Percentiles rank a stretch among this genome's conserved stretches.
Evolutionary conservation across 352 stramenopile species (phyloP).

Genomic region (Phytopythium cucurbitacearum): DNA sequence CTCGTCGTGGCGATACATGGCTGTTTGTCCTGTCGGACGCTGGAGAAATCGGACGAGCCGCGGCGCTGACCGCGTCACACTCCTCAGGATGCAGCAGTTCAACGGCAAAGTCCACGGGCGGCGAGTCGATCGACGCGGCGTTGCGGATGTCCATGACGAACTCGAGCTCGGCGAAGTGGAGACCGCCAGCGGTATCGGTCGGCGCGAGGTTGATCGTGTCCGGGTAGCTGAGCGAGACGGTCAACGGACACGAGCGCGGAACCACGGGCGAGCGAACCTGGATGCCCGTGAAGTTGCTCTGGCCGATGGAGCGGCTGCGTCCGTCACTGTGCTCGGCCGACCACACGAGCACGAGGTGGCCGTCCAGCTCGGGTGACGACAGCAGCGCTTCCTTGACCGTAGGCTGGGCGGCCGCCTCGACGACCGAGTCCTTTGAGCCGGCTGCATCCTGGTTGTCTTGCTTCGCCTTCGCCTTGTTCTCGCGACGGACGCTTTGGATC

Average conservation of each 20-base stretch:
- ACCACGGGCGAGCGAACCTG: slow-evolving; percentile 48
- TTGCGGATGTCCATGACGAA: slow-evolving; percentile 79
- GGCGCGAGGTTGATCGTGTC: slow-evolving; percentile 27
- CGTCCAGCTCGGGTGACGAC: slow-evolving; percentile 41
- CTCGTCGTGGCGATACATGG: not conserved
- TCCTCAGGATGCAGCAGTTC: slow-evolving; percentile 78
- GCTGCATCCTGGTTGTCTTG: not conserved
- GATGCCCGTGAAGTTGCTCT: slow-evolving; percentile 60
- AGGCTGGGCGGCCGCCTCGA: slow-evolving; percentile 22
- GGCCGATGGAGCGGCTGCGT: slow-evolving; percentile 33
- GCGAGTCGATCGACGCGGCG: slow-evolving; percentile 38
- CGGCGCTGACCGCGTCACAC: not conserved
- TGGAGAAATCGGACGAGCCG: not conserved
- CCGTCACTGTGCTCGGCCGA: slow-evolving; percentile 28
- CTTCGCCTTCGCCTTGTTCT: slow-evolving; percentile 71
- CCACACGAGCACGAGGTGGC: slow-evolving; percentile 67
- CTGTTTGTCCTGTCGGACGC: not conserved
- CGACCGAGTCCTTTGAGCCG: no score
- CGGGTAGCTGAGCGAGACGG: slow-evolving; percentile 60
- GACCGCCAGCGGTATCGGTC: slow-evolving; percentile 10
- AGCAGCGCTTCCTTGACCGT: slow-evolving; percentile 58
- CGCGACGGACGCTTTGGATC: slow-evolving; percentile 81
- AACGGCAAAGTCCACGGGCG: slow-evolving; percentile 68
- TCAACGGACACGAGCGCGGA: slow-evolving; percentile 53
- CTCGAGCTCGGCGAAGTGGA: slow-evolving; percentile 56